Base-by-base conservation (phyloP, 108 stramenopile genomes). In the Pseudonitzschia multiseries region DNA sequence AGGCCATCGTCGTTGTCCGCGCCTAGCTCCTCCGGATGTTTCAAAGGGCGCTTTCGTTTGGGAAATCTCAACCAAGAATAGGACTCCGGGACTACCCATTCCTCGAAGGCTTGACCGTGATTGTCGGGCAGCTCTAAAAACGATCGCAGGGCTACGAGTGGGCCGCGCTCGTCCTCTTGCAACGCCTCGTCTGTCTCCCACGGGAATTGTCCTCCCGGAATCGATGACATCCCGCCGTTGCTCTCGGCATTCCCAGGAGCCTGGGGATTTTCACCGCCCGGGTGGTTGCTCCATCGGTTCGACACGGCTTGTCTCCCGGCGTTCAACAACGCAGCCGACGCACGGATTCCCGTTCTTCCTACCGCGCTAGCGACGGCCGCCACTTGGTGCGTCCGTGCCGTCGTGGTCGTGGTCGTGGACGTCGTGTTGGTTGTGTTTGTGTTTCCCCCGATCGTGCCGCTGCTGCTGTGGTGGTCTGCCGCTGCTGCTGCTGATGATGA, bases 41-140 rank as follows among this genome's bases (percentile, higher is more conserved):
- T 28, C 0, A 28, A 42, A 44, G 21, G 9, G 27, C 22, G 41
- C 43, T 32, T 42, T 69, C 50, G 29, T 43, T 59, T 75, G 0
- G 87, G 87, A 60, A 91, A 72, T 46, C 74, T 71, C 5, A 91
- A 29, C 1, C 29, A 61, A 24, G 74, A 75, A 52, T 79, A 90
- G 46, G 82, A 72, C 14, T 86, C 78, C 8, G 93, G 93, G 51
- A 91, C 80, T 17, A 78, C 66, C 93, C 93, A 94, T 72, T 90
- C 87, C 61, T 62, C 61, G 61, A 62, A 62, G 20, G 12, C 32
- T n/a, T 40, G 29, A 4, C 61, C 61, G 32, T 62, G 31, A 22
- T 82, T 83, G 17, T 78, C 71, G 4, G 93, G 93, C 0, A 89
- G 62, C 40, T 57, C 33, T 28, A 78, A 40, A 8, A 78, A 50